phyloP scores from a whole-genome alignment of 1,284 basidiomycete genomes.

The Afroboletus lepidellus region DNA sequence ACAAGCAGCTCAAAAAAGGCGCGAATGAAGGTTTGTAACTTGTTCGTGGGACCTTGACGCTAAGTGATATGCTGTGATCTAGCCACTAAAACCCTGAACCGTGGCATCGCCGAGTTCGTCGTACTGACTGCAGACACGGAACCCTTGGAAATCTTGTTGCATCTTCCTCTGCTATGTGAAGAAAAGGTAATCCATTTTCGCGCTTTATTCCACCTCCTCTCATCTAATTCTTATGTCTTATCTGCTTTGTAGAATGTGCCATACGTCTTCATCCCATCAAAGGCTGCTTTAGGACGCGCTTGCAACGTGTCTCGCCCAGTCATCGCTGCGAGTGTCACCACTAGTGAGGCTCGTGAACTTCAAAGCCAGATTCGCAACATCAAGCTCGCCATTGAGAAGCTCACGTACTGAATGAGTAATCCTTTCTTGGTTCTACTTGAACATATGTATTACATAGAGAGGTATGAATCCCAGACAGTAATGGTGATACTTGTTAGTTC shows the following conservation, averaged over 20 bases:
- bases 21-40: constrained; percentile 80
- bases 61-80: constrained; percentile 17
- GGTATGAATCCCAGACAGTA: constrained; percentile 1
- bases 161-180: constrained; percentile 96
- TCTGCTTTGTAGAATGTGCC: constrained; percentile 81
- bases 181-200: constrained; percentile 72
- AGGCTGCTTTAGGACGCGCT: constrained; percentile 93
- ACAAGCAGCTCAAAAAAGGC: constrained; percentile 98
- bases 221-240: neutral
- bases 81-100: constrained; percentile 97
- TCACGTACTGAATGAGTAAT: constrained; percentile 31
- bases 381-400: constrained; percentile 86
- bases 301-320: constrained; percentile 96
- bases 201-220: neutral
- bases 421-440: constrained; percentile 11
- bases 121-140: constrained; percentile 97
- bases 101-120: constrained; percentile 98
- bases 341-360: constrained; percentile 93
- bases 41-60: neutral
- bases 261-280: constrained; percentile 93
- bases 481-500: neutral
- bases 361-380: constrained; percentile 88
- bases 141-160: constrained; percentile 96
- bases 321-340: constrained; percentile 93
- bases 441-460: constrained; percentile 14